Evolutionary conservation across 495 filamentous ascomycete genomes (phyloP).

Genomic region (Xanthoparmelia taractica): DNA sequence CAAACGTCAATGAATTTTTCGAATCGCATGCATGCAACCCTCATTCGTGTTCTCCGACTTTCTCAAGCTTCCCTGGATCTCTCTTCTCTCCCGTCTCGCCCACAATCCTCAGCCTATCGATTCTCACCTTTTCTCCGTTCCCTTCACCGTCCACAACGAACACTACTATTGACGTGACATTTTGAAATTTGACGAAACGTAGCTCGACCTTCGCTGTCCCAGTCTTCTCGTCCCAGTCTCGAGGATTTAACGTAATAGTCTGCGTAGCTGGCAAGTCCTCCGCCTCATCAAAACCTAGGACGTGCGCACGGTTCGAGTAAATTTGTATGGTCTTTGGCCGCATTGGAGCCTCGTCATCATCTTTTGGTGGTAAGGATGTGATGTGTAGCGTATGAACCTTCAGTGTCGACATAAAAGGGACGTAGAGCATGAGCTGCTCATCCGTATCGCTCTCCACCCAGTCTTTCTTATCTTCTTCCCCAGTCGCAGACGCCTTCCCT

Average conservation of each 20-base stretch:
- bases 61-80: constrained; percentile 89
- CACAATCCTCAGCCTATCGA: constrained; percentile 79
- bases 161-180: constrained; percentile 71
- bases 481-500: constrained; percentile 43
- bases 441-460: constrained; percentile 99
- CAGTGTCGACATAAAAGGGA: constrained; percentile 80
- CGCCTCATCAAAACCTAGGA: constrained; percentile 91
- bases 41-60: constrained; percentile 72
- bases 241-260: constrained; percentile 57
- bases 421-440: constrained; percentile 89
- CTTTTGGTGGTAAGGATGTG: constrained; percentile 65
- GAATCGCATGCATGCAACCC: constrained; percentile 37
- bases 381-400: constrained; percentile 89
- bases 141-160: constrained; percentile 88
- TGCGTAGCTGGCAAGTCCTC: constrained; percentile 77
- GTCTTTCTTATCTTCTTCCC: constrained; percentile 48
- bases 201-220: constrained; percentile 76
- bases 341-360: constrained; percentile 70
- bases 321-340: constrained; percentile 78
- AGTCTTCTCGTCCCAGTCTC: constrained; percentile 78
- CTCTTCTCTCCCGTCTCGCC: constrained; percentile 91
- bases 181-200: constrained; percentile 97
- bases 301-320: constrained; percentile 78
- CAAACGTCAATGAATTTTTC: constrained; percentile 5
- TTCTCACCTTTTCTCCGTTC: constrained; percentile 72